phyloP scores from a whole-genome alignment of 1,284 basidiomycete genomes.

The Malassezia globosa region DNA sequence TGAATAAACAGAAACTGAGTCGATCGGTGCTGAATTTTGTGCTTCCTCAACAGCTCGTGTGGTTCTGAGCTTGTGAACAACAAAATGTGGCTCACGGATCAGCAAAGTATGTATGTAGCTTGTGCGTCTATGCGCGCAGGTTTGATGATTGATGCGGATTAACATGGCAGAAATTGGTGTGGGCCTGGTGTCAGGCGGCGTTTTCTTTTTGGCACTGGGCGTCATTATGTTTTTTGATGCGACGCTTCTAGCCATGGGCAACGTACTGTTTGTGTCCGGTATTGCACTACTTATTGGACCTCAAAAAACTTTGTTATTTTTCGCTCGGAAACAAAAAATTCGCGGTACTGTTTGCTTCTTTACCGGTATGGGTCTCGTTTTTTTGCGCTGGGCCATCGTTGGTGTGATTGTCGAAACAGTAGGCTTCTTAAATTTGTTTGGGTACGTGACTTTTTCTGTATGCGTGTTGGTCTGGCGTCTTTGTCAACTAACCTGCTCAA shows the following conservation, averaged over 20 bases:
- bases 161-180: slow-evolving; percentile 52
- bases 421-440: slow-evolving; percentile 76
- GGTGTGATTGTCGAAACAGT: slow-evolving; percentile 89
- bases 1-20: too few relatives aligned
- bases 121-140: too few relatives aligned
- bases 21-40: too few relatives aligned
- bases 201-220: slow-evolving; percentile 88
- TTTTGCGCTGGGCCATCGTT: slow-evolving; percentile 80
- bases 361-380: slow-evolving; percentile 53
- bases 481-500: slow-evolving; percentile 49
- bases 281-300: slow-evolving; percentile 46
- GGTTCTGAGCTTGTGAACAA: too few relatives aligned
- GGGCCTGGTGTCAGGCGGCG: slow-evolving; percentile 91
- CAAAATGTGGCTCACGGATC: slow-evolving; percentile 46
- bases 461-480: background rate
- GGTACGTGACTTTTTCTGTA: too few relatives aligned
- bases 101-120: slow-evolving; percentile 35
- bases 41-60: too few relatives aligned
- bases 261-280: slow-evolving; percentile 50
- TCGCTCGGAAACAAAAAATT: slow-evolving; percentile 87
- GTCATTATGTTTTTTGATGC: slow-evolving; percentile 94
- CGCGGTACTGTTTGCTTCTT: slow-evolving; percentile 58
- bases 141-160: too few relatives aligned
- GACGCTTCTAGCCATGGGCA: slow-evolving; percentile 88
- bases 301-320: slow-evolving; percentile 89